These are phyloP conservation scores for Ilyonectria robusta DNA, from an alignment of 2,329 filamentous ascomycete genomes.

Conservation along the genomic window DNA sequence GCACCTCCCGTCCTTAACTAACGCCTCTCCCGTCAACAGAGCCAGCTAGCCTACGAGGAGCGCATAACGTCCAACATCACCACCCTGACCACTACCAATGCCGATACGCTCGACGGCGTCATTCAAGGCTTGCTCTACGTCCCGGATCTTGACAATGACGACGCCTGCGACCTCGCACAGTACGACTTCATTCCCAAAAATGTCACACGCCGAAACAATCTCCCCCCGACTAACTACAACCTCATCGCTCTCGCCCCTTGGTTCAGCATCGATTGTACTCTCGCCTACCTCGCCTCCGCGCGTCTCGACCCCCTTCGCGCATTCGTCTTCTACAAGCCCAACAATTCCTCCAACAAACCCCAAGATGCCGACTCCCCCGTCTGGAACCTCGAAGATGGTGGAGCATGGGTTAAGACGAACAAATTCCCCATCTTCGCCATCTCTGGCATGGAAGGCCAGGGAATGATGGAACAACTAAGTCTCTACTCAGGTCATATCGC, in stretches of 20 bases:
- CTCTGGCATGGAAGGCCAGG: conserved; percentile 74
- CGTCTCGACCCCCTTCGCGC: conserved; percentile 71
- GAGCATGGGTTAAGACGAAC: conserved; percentile 79
- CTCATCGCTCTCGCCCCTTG: conserved; percentile 90
- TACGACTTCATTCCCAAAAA: conserved; percentile 79
- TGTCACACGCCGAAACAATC: conserved; percentile 79
- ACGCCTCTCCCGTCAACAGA: conserved; percentile 47
- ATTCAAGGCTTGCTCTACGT: conserved; percentile 89
- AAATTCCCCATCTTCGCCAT: conserved; percentile 88
- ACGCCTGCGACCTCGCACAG: conserved; percentile 75
- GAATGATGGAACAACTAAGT: conserved; percentile 79
- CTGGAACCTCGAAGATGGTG: conserved; percentile 81
- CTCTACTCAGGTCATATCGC: conserved; percentile 84
- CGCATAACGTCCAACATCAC: conserved; percentile 73
- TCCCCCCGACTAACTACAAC: conserved; percentile 78
- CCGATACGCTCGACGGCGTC: conserved; percentile 69
- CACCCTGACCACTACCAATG: conserved; percentile 80
- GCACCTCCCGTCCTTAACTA: conserved; percentile 31
- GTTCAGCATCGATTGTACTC: conserved; percentile 81
- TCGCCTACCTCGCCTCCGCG: conserved; percentile 78
- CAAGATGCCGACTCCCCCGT: conserved; percentile 73
- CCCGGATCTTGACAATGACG: conserved; percentile 73
- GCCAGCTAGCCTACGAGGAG: conserved; percentile 67
- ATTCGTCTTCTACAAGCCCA: conserved; percentile 75
- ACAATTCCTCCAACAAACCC: conserved; percentile 71